A percentile compares a stretch with the other conserved stretches of the same genome.
Evolutionary conservation across 2,329 filamentous ascomycete species (phyloP).

Genomic region (Xylariales sp.): DNA sequence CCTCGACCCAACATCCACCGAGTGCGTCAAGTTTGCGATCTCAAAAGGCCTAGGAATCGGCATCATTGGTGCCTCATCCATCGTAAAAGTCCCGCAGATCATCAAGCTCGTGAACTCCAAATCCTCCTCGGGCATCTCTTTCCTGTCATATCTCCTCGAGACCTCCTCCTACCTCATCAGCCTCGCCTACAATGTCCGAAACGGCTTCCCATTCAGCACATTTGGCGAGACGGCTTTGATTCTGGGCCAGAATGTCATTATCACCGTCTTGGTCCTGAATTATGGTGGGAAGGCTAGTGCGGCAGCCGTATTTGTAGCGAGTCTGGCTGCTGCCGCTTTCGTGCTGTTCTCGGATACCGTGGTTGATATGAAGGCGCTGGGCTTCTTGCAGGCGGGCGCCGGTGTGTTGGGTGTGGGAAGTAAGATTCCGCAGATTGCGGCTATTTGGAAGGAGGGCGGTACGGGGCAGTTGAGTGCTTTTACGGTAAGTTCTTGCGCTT

Average conservation of each 20-base stretch:
- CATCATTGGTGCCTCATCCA: conserved; percentile 83
- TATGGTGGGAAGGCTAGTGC: conserved; percentile 66
- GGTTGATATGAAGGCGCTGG: conserved; percentile 62
- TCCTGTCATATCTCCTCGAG: conserved; percentile 90
- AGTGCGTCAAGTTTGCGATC: conserved; percentile 83
- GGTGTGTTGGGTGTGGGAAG: conserved; percentile 79
- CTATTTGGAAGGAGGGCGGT: conserved; percentile 78
- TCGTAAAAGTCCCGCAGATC: conserved; percentile 97
- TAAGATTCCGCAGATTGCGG: conserved; percentile 89
- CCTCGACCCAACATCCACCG: conserved; percentile 69
- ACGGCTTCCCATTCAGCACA: conserved; percentile 91
- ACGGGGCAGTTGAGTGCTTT: conserved; percentile 97
- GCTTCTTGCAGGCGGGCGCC: conserved; percentile 77
- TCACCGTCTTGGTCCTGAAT: conserved; percentile 79
- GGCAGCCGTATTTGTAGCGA: conserved; percentile 75
- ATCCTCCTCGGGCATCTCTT: conserved; percentile 79
- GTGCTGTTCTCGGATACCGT: conserved; percentile 65
- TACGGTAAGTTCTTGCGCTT: conserved; percentile 58
- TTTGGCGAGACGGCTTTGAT: conserved; percentile 95
- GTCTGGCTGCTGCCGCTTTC: conserved; percentile 63
- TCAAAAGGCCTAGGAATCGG: conserved; percentile 90
- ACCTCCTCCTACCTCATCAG: conserved; percentile 82
- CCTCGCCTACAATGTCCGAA: conserved; percentile 87
- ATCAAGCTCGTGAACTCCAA: conserved; percentile 80
- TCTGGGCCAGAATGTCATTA: conserved; percentile 84